These are phyloP conservation scores for Begonia loranthoides DNA, from an alignment of 306 rosid genomes.

Conservation along the genomic window DNA sequence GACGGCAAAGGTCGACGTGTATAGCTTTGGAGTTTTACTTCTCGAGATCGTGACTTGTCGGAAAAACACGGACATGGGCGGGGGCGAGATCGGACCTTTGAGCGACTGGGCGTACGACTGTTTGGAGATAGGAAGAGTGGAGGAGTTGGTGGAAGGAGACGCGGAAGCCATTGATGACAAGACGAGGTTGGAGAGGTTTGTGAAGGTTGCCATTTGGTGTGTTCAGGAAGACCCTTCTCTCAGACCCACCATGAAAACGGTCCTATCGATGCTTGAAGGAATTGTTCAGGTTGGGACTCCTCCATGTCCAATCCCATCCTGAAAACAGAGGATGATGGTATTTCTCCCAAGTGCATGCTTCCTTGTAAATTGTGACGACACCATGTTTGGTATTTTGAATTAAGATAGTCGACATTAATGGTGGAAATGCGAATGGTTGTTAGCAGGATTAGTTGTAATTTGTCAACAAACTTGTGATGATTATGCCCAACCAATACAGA, in stretches of 20 bases:
- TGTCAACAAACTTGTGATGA: no score
- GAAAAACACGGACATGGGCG: constrained; percentile 12
- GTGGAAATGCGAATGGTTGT: no score
- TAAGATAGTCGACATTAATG: no score
- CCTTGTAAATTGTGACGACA: no score
- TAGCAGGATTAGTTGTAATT: no score
- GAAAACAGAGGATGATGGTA: no score
- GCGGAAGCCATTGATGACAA: constrained; percentile 8
- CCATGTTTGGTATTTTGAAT: no score
- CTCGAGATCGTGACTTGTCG: constrained; percentile 16
- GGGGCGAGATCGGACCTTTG: constrained; percentile 8
- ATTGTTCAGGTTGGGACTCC: constrained; percentile 16
- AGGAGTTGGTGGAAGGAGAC: constrained; percentile 10
- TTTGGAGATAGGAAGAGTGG: constrained; percentile 7
- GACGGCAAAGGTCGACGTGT: constrained; percentile 15
- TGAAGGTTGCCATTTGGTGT: constrained; percentile 25
- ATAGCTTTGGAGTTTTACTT: constrained; percentile 18
- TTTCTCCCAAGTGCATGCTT: no score
- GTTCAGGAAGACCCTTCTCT: constrained; percentile 13
- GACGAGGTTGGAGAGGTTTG: constrained; percentile 14
- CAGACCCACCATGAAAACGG: constrained; percentile 20
- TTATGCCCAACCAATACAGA: no score
- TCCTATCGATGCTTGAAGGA: constrained; percentile 21
- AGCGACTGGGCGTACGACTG: constrained; percentile 28
- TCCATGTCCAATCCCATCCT: constrained; percentile 14